Evolutionary conservation across 73 alveolate species (phyloP).

Genomic region (Paramecium primaurelia): DNA sequence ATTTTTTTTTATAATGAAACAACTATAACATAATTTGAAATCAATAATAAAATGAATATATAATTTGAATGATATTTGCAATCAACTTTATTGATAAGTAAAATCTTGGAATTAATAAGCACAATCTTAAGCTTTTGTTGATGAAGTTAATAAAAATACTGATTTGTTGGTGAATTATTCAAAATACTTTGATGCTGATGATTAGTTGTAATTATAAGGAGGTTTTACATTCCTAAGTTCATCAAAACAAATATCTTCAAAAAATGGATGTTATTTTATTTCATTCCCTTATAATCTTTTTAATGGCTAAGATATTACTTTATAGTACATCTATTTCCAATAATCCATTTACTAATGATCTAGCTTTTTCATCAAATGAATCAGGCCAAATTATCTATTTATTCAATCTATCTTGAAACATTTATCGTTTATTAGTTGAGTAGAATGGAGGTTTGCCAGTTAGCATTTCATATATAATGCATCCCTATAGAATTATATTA

Average conservation of each 20-base stretch:
- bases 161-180: not conserved
- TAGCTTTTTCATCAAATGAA: not conserved
- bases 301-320: not conserved
- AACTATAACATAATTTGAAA: too few relatives aligned
- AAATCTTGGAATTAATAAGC: not conserved
- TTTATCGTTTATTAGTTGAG: conserved; percentile 68
- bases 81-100: not conserved
- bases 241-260: conserved; percentile 20
- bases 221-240: not conserved
- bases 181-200: not conserved
- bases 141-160: not conserved
- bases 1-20: too few relatives aligned
- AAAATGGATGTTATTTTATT: conserved; percentile 17
- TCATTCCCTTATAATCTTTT: not conserved
- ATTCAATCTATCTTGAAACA: conserved; percentile 65
- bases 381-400: not conserved
- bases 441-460: conserved; percentile 81
- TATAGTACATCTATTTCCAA: conserved; percentile 2
- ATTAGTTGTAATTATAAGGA: not conserved
- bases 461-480: not conserved
- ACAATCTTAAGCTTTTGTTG: too few relatives aligned
- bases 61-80: not conserved
- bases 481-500: not conserved
- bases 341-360: not conserved
- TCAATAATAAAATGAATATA: too few relatives aligned